Conservation (phyloP, 805 yeast species). For the Yarrowia keelungensis region DNA sequence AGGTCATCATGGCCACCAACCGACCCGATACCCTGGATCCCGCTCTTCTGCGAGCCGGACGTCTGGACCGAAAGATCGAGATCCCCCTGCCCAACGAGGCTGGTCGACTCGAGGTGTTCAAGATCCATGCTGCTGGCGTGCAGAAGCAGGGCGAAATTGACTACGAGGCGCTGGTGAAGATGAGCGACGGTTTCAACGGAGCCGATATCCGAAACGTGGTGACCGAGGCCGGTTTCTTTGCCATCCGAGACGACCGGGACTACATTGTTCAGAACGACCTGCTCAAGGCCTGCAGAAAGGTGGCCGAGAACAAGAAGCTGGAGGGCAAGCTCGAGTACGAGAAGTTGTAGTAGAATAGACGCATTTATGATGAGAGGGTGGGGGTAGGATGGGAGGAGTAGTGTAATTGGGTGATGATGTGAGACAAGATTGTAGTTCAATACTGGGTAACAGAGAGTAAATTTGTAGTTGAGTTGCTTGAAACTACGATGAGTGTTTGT, state of each 20-base stretch:
- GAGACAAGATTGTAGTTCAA: too few relatives aligned
- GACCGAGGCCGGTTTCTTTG: slow-evolving; percentile 98
- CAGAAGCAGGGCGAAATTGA: slow-evolving; percentile 94
- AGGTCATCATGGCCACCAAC: slow-evolving; percentile 98
- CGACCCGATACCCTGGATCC: slow-evolving; percentile 98
- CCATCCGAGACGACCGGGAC: slow-evolving; percentile 97
- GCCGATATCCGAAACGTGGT: slow-evolving; percentile 96
- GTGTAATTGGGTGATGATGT: too few relatives aligned
- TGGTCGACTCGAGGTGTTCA: slow-evolving; percentile 91
- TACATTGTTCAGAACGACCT: slow-evolving; percentile 90
- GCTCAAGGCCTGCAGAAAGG: slow-evolving; percentile 98
- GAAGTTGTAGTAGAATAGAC: slow-evolving; percentile 63
- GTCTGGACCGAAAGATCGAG: slow-evolving; percentile 95
- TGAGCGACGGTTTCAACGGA: slow-evolving; percentile 99
- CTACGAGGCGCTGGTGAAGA: slow-evolving; percentile 94
- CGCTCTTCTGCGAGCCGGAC: slow-evolving; percentile 94
- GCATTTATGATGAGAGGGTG: background rate
- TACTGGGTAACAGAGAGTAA: too few relatives aligned
- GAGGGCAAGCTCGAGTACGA: slow-evolving; percentile 96
- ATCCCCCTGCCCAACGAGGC: slow-evolving; percentile 95
- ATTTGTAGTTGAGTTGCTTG: too few relatives aligned
- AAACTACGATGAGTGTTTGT: too few relatives aligned
- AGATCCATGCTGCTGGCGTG: slow-evolving; percentile 86
- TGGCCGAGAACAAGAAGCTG: slow-evolving; percentile 93
- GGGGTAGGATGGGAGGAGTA: too few relatives aligned